phyloP scores from a whole-genome alignment of 2,329 filamentous ascomycete species.

The Ophiostoma novo-ulmi region DNA sequence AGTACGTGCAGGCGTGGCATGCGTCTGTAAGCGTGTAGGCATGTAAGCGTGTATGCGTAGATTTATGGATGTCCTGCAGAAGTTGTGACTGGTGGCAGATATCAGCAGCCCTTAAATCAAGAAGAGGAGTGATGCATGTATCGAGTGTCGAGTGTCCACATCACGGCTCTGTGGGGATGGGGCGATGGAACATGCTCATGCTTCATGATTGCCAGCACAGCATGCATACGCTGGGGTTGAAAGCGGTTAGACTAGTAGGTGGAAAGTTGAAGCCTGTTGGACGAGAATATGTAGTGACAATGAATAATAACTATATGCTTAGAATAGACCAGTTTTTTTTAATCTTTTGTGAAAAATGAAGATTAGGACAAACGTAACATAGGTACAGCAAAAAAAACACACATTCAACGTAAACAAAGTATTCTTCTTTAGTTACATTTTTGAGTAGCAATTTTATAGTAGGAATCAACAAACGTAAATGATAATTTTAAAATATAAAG shows the following conservation, averaged over 20 bases:
- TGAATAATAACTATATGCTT: background rate
- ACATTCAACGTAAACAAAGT: no score
- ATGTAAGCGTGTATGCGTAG: background rate
- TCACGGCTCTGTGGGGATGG: conserved; percentile 10
- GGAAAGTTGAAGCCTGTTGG: background rate
- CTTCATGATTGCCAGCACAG: conserved; percentile 4
- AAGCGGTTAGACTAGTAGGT: background rate
- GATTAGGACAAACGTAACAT: no score
- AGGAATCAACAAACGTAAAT: no score
- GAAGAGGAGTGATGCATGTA: background rate
- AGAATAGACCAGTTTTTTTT: no score
- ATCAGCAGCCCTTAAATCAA: background rate
- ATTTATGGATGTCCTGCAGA: background rate
- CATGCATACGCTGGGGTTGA: background rate
- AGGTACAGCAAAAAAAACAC: no score
- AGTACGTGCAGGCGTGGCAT: background rate
- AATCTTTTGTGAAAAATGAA: no score
- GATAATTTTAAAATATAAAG: no score
- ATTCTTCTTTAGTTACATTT: no score
- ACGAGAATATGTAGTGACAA: background rate
- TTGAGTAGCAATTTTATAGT: no score
- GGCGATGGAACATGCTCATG: background rate
- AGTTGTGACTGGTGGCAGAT: background rate
- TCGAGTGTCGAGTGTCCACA: background rate
- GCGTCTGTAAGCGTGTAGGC: background rate